A percentile compares a stretch with the other conserved stretches of the same genome.
Conservation (phyloP, 352 stramenopile genomes). For the Globisporangium splendens region DNA sequence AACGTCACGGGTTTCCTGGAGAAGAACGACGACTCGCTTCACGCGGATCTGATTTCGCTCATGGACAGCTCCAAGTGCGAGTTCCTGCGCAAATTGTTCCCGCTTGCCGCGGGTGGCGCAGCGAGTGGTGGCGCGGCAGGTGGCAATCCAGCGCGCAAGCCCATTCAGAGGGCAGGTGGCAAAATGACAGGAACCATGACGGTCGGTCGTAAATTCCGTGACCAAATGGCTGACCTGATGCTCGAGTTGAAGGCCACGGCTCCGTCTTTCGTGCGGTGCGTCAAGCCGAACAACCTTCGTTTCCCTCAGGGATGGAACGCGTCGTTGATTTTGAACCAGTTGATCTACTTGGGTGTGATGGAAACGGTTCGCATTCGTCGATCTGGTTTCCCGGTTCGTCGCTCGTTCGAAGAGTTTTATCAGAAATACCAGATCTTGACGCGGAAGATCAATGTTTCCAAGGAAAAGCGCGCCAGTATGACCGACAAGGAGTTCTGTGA, state of each 20-base stretch:
- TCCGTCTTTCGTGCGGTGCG: slow-evolving; percentile 89
- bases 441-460: slow-evolving; percentile 50
- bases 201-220: slow-evolving; percentile 87
- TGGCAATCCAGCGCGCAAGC: slow-evolving; percentile 52
- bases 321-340: slow-evolving; percentile 82
- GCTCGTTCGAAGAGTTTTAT: slow-evolving; percentile 83
- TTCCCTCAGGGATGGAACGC: slow-evolving; percentile 87
- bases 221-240: slow-evolving; percentile 88
- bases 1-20: slow-evolving; percentile 95
- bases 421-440: slow-evolving; percentile 88
- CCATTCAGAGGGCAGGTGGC: slow-evolving; percentile 72
- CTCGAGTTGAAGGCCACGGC: slow-evolving; percentile 73
- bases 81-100: slow-evolving; percentile 78
- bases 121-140: slow-evolving; percentile 20
- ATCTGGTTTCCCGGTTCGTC: slow-evolving; percentile 82
- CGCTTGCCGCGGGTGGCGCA: slow-evolving; percentile 32
- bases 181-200: slow-evolving; percentile 91
- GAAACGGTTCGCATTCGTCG: slow-evolving; percentile 88
- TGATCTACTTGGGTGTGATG: slow-evolving; percentile 90
- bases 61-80: slow-evolving; percentile 85
- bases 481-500: slow-evolving; percentile 81
- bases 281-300: slow-evolving; percentile 91
- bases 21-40: slow-evolving; percentile 97
- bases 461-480: slow-evolving; percentile 45
- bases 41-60: slow-evolving; percentile 86